Conservation (phyloP, 176 grass and related monocot species). For the Dendrocalamus sinicus region DNA sequence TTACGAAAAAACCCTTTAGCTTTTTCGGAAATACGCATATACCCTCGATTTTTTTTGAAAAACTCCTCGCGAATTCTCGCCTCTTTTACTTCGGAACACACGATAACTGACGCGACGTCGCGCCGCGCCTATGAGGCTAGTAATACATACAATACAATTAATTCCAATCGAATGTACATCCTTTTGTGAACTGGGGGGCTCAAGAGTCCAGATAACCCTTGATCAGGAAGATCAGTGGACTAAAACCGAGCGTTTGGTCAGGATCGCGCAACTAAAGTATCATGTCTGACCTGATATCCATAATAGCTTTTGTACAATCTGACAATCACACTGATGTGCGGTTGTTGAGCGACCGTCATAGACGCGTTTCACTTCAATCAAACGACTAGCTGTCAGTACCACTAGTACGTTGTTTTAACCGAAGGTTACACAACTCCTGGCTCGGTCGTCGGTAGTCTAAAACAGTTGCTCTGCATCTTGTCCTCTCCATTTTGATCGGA, state of each 20-base stretch:
- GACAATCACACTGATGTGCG: conserved; percentile 19
- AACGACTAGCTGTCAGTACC: neutral
- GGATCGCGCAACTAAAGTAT: neutral
- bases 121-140: too few relatives aligned
- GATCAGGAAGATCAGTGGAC: conserved; percentile 2
- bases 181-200: neutral
- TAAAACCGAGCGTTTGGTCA: neutral
- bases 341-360: conserved; percentile 1
- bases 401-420: neutral
- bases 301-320: neutral
- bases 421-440: neutral
- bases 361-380: neutral
- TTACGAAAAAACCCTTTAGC: too few relatives aligned
- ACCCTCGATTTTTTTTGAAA: too few relatives aligned
- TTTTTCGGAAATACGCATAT: too few relatives aligned
- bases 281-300: neutral
- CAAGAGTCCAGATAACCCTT: neutral
- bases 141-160: neutral
- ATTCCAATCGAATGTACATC: neutral
- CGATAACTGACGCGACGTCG: too few relatives aligned
- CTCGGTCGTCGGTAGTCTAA: neutral
- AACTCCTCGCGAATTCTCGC: too few relatives aligned
- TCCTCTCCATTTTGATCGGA: neutral
- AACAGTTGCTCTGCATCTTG: neutral
- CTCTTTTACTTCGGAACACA: too few relatives aligned